A percentile compares a stretch with the other conserved stretches of the same genome.
phyloP scores from a whole-genome alignment of 2,329 filamentous ascomycete species.

The Bisporella sp. region DNA sequence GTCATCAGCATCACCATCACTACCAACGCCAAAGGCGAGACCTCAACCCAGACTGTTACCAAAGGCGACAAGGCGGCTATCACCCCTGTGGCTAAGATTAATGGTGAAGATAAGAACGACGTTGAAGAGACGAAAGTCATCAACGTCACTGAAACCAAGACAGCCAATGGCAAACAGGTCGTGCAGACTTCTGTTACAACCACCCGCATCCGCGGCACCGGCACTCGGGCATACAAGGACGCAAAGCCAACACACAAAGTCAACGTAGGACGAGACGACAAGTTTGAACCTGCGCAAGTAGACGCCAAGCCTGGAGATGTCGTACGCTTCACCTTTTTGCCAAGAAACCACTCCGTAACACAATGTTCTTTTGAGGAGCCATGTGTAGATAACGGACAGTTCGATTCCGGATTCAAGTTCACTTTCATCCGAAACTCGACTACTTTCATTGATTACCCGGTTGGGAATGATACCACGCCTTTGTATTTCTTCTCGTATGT shows the following conservation, averaged over 20 bases:
- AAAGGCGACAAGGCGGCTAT: conserved; percentile 1
- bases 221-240: background rate
- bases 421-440: conserved; percentile 4
- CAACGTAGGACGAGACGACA: conserved; percentile 7
- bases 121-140: background rate
- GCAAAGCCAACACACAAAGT: conserved; percentile 6
- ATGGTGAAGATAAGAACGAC: background rate
- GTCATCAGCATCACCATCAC: conserved; percentile 4
- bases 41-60: conserved; percentile 2
- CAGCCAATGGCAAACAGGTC: conserved; percentile 1
- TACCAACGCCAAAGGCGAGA: background rate
- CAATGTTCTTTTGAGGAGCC: conserved; percentile 4
- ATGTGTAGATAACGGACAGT: conserved; percentile 5
- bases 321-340: conserved; percentile 6
- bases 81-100: conserved; percentile 1
- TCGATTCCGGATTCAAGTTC: conserved; percentile 8
- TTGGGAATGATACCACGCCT: conserved; percentile 2
- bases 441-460: conserved; percentile 7
- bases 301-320: conserved; percentile 7
- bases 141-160: background rate
- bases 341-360: conserved; percentile 7
- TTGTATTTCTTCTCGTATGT: conserved; percentile 6
- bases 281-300: conserved; percentile 5
- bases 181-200: background rate
- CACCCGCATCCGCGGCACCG: background rate